Base-by-base conservation (phyloP, 192 early-diverging fungal species). In the Cladochytrium replicatum region DNA sequence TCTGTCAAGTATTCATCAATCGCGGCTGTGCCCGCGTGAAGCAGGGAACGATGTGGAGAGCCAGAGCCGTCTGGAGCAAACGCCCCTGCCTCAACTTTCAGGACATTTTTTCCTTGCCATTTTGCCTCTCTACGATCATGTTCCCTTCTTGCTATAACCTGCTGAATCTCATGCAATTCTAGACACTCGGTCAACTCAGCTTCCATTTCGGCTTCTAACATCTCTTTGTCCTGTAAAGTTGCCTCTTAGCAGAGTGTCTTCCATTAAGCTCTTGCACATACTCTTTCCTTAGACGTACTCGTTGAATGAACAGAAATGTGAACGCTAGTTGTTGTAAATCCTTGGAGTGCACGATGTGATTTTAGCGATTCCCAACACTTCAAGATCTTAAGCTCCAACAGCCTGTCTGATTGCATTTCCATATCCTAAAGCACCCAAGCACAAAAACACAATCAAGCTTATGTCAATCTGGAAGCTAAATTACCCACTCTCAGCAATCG, bases 1-100 rank as follows among this genome's bases (percentile, higher is more conserved):
- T n/a, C n/a, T n/a, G n/a, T n/a, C n/a, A n/a, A n/a, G n/a, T 13
- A 37, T 37, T 37, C 50, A 50, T 52, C 50, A 22, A 31, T 49
- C 21, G 2, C 2, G 17, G 22, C 6, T 25, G 34, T 4, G 24
- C 11, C 52, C 8, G 23, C 50, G 9, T 48, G 24, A 11, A 27
- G 29, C 11, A 25, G 25, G 11, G 9, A 11, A 0, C 23, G 25
- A 28, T 52, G 24, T 1, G 43, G 24, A 50, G n/a, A n/a, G n/a
- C n/a, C n/a, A n/a, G n/a, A n/a, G n/a, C n/a, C n/a, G n/a, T n/a
- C n/a, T n/a, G n/a, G 29, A 22, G 25, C 25, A 27, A 0, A 23
- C 6, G 9, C 9, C 9, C 11, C 47, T 52, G 2, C 23, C 52
- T 8, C 24, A 2, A 5, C 25, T 52, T 51, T 37, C 2, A 21